Conservation (phyloP, 1,284 basidiomycete genomes). For the Cystobasidium slooffiae region DNA sequence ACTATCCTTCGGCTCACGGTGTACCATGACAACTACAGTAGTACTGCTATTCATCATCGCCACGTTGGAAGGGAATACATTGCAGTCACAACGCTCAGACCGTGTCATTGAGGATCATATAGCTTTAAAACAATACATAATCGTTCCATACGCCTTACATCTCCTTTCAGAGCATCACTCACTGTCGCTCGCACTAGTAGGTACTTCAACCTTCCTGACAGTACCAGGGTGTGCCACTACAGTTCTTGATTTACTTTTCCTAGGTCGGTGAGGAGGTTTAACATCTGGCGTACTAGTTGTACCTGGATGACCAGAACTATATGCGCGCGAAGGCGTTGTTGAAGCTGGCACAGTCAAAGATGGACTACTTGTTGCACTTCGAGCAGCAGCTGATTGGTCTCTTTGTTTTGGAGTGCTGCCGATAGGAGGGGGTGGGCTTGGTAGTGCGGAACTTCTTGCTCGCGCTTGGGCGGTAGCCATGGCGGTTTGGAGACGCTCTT, state of each 20-base stretch:
- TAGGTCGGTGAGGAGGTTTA: background rate
- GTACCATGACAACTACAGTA: too few relatives aligned
- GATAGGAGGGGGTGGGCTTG: conserved; percentile 1
- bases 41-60: too few relatives aligned
- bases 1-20: too few relatives aligned
- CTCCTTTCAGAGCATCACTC: background rate
- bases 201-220: conserved; percentile 3
- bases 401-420: background rate
- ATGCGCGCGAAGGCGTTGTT: background rate
- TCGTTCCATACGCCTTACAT: background rate
- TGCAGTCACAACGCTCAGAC: too few relatives aligned
- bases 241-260: conserved; percentile 21
- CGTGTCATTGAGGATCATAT: too few relatives aligned
- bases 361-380: background rate
- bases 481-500: conserved; percentile 21
- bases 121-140: too few relatives aligned
- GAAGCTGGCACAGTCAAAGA: background rate
- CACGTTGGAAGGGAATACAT: too few relatives aligned
- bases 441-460: background rate
- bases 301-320: background rate
- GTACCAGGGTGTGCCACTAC: background rate
- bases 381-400: background rate
- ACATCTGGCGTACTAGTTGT: background rate
- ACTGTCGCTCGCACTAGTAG: conserved; percentile 44
- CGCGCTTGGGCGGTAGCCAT: conserved; percentile 20